Evolutionary conservation across 768 basidiomycete species (phyloP), one percentile per base, ranked within the genome.

Genomic region (Pleurotus giganteus): DNA sequence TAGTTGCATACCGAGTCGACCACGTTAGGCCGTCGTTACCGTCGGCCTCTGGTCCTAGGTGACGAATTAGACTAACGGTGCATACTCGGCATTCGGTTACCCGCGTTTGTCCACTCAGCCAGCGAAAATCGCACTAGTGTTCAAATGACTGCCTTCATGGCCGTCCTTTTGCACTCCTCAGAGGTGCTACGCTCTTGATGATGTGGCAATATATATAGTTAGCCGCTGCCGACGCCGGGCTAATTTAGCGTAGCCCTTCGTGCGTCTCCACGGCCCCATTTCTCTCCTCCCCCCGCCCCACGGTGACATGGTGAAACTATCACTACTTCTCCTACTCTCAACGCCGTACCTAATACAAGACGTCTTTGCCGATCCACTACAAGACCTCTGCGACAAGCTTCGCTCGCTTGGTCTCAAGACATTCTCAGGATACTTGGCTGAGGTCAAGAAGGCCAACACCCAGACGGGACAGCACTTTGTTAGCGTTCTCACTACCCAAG

Each of bases 391-490:
- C 12, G 62, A 66, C 21, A 68, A 71, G 21, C 70, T 85, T 17
- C 66, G 71, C 47, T 44, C 57, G 34, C 56, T 67, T 8, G 77
- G 79, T 8, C 73, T 80, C 47, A 74, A 72, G 27, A 63, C 66
- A 26, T 65, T 87, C 34, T 75, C 76, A 17, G 61, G 60, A 26
- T 64, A 71, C 28, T 68, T 78, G 4, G 54, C 63, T 13, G 64
- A 64, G 39, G 65, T 86, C 63, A 81, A 82, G 12, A 37, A 34
- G 9, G 21, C 49, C 46, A 60, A 66, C 26, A 80, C 78, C 13
- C 47, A 66, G 12, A 62, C 57, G 5, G 86, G 82, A 4, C 66
- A 71, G 54, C 58, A 62, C 15, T 64, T 86, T n/a, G 66, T 85
- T 29, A 43, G 61, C 4, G 58, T 72, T 53, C 67, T 84, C n/a